phyloP scores from a whole-genome alignment of 352 stramenopile species.

The Phytopythium helicoides region DNA sequence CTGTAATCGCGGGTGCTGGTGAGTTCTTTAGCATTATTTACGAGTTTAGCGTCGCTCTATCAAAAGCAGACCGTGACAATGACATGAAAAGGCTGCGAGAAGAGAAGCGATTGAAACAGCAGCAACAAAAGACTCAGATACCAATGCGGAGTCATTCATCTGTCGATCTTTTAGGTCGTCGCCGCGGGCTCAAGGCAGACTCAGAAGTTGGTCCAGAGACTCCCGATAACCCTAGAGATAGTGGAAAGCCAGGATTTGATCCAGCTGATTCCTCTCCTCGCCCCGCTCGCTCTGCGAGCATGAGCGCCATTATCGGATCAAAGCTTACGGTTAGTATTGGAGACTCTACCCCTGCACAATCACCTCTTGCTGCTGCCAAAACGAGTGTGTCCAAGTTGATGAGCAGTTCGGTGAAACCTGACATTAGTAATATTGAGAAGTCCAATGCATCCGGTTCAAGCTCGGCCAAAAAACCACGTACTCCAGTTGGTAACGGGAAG shows the following conservation, averaged over 20 bases:
- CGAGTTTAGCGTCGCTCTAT: conserved; percentile 76
- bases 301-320: conserved; percentile 7
- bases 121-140: conserved; percentile 43
- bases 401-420: conserved; percentile 2
- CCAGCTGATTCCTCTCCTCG: conserved; percentile 10
- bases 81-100: conserved; percentile 67
- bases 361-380: conserved; percentile 3
- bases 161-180: conserved; percentile 15
- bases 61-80: conserved; percentile 74
- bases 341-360: background rate
- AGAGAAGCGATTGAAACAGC: conserved; percentile 53
- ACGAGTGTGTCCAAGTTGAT: conserved; percentile 7
- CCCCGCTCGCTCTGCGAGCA: conserved; percentile 5
- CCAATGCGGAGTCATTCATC: conserved; percentile 32
- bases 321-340: background rate
- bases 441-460: background rate
- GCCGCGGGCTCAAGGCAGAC: conserved; percentile 7
- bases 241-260: conserved; percentile 24
- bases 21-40: conserved; percentile 77
- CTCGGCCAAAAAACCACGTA: conserved; percentile 10
- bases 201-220: conserved; percentile 19
- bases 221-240: conserved; percentile 23
- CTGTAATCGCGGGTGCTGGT: conserved; percentile 34
- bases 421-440: conserved; percentile 1
- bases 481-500: conserved; percentile 2